Conservation (phyloP, 768 basidiomycete species). For the Rickenella mellea region DNA sequence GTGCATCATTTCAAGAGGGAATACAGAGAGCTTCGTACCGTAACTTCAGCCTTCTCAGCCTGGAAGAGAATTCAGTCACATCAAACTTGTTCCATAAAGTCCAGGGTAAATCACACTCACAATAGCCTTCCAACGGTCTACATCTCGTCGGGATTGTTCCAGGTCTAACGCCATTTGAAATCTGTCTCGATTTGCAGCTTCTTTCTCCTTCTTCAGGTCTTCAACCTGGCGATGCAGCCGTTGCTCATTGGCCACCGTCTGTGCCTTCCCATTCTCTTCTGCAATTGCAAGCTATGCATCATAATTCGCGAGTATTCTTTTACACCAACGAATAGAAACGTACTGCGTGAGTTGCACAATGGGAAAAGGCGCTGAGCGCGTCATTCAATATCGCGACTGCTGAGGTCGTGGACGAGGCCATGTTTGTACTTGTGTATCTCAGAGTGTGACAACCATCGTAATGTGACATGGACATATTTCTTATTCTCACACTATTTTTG, state of each 20-base stretch:
- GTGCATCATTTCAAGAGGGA: neutral
- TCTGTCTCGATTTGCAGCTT: conserved; percentile 10
- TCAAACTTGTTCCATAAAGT: conserved; percentile 7
- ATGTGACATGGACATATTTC: no score
- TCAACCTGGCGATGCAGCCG: conserved; percentile 43
- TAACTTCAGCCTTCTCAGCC: conserved; percentile 48
- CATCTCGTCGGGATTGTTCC: conserved; percentile 38
- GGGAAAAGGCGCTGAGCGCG: conserved; percentile 30
- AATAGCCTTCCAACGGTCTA: conserved; percentile 30
- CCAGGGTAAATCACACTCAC: conserved; percentile 27
- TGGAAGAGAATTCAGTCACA: conserved; percentile 14
- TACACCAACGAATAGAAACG: conserved; percentile 4
- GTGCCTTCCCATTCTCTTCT: conserved; percentile 45
- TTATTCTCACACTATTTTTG: no score
- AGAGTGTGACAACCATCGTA: no score
- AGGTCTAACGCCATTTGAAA: conserved; percentile 29
- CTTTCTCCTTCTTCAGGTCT: conserved; percentile 35
- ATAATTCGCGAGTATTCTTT: conserved; percentile 5
- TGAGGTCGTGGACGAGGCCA: conserved; percentile 7
- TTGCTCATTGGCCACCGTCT: conserved; percentile 36
- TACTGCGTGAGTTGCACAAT: conserved; percentile 31
- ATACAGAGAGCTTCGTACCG: conserved; percentile 26
- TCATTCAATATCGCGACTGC: conserved; percentile 30
- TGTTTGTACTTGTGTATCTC: neutral
- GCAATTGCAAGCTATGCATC: conserved; percentile 38